A percentile compares a stretch with the other conserved stretches of the same genome.
phyloP scores from a whole-genome alignment of 371 early-diverging fungal species.

The Mucor mucedo region DNA sequence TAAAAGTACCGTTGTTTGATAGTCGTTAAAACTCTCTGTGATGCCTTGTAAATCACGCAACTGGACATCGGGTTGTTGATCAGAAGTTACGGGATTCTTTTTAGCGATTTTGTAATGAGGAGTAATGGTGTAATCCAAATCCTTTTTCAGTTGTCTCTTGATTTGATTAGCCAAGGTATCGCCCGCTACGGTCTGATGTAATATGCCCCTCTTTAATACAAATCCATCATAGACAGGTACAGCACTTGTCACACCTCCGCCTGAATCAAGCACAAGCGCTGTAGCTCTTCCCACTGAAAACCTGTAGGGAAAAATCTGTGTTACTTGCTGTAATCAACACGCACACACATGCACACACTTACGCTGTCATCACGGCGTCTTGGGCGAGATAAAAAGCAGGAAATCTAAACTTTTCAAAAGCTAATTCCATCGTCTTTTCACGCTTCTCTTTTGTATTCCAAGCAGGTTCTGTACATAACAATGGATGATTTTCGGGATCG shows the following conservation, averaged over 20 bases:
- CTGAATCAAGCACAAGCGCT: constrained; percentile 93
- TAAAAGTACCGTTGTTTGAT: constrained; percentile 59
- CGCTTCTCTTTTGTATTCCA: constrained; percentile 84
- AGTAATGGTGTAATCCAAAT: constrained; percentile 64
- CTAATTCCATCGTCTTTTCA: constrained; percentile 87
- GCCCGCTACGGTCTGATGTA: constrained; percentile 81
- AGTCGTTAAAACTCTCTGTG: constrained; percentile 70
- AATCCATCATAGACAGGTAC: constrained; percentile 96
- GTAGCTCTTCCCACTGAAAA: constrained; percentile 90
- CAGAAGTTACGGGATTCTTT: constrained; percentile 76
- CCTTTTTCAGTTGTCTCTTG: constrained; percentile 62
- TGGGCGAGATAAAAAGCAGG: constrained; percentile 94
- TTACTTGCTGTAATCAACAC: no score
- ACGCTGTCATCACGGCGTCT: constrained; percentile 91
- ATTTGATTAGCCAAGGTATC: constrained; percentile 81
- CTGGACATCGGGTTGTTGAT: constrained; percentile 63
- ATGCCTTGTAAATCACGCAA: constrained; percentile 61
- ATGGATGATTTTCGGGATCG: constrained; percentile 82
- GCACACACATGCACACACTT: constrained; percentile 28
- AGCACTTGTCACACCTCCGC: constrained; percentile 84
- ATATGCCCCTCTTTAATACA: constrained; percentile 86
- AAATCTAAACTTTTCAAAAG: constrained; percentile 91
- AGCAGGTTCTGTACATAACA: constrained; percentile 86
- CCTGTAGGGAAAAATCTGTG: not conserved
- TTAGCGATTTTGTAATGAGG: constrained; percentile 82